Base-by-base conservation (phyloP, 106 monocot genomes). In the Posidonia australis region DNA sequence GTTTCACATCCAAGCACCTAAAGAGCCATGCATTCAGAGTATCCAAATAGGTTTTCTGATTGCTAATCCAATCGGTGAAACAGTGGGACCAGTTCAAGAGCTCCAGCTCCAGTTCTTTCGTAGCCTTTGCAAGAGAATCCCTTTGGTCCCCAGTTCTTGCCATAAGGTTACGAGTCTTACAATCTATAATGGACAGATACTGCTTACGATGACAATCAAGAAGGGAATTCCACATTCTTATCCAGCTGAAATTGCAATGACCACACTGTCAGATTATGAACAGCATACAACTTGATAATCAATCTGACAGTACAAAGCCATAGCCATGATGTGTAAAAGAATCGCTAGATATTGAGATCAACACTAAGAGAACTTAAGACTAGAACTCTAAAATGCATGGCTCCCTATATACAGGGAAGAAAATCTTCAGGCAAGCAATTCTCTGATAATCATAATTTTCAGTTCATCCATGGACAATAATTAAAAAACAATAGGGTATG, bases 21-120 rank as follows among this genome's bases (percentile, higher is more conserved):
- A 71, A 44, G 12, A 91, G 82, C 98, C 90, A 98, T 14, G 69
- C 72, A 58, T 98, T 98, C 59, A 98, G 46, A 10, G 84, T 54
- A 58, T 76, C 82, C n/a, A 83, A 72, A 54, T 59, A 91, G 69
- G 65, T 72, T 60, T 74, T 98, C 77, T 98, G 98, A 0, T 81
- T 66, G 69, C 62, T 77, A 46, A 81, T 70, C 98, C 98, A 98
- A 43, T 65, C 43, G 21, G 77, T 83, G 66, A 98, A 91, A 64
- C 67, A 73, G 21, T 65, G 66, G 10, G 73, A 79, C 87, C 87
- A 98, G 16, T 79, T 72, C 28, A 91, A 75, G 29, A 88, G 26
- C 55, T 88, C 82, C 47, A 85, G 46, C 63, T 76, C 81, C 22
- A 98, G 72, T 54, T 88, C 73, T 64, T 75, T 64, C 4, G 78